A percentile compares a stretch with the other conserved stretches of the same genome.
Evolutionary conservation across 768 basidiomycete genomes (phyloP).

Genomic region (Dentipellis sp.): DNA sequence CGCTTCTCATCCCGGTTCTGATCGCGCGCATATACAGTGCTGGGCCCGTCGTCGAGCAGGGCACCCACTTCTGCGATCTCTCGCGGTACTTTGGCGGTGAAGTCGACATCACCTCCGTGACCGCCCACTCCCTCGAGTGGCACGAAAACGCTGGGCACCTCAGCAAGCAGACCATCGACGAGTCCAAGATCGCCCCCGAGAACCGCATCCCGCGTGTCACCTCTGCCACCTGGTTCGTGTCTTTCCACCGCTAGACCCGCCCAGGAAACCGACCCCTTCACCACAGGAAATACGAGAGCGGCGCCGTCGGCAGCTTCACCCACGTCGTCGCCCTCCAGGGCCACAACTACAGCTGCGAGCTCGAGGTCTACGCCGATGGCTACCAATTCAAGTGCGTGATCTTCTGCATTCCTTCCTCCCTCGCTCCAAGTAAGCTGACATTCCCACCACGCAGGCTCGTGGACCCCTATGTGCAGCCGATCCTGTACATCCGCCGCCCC

Average conservation of each 20-base stretch:
- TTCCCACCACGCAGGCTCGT: slow-evolving; percentile 46
- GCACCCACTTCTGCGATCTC: slow-evolving; percentile 95
- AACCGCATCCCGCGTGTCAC: slow-evolving; percentile 94
- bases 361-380: slow-evolving; percentile 92
- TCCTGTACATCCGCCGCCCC: slow-evolving; percentile 77
- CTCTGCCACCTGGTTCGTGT: slow-evolving; percentile 71
- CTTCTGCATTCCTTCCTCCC: not conserved
- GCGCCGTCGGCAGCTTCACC: slow-evolving; percentile 87
- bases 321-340: slow-evolving; percentile 92
- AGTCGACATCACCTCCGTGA: slow-evolving; percentile 73
- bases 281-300: slow-evolving; percentile 85
- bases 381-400: slow-evolving; percentile 66
- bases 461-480: slow-evolving; percentile 90
- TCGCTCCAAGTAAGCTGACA: slow-evolving; percentile 4
- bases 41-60: slow-evolving; percentile 83
- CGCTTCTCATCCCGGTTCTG: not conserved
- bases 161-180: slow-evolving; percentile 75
- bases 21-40: slow-evolving; percentile 35
- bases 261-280: not conserved
- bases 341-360: slow-evolving; percentile 86
- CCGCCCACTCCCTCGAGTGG: slow-evolving; percentile 88
- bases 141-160: slow-evolving; percentile 82
- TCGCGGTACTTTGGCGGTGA: slow-evolving; percentile 97
- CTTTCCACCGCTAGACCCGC: not conserved
- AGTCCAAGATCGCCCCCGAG: slow-evolving; percentile 72